phyloP scores from a whole-genome alignment of 1,284 basidiomycete species.

The Tremellales sp. region DNA sequence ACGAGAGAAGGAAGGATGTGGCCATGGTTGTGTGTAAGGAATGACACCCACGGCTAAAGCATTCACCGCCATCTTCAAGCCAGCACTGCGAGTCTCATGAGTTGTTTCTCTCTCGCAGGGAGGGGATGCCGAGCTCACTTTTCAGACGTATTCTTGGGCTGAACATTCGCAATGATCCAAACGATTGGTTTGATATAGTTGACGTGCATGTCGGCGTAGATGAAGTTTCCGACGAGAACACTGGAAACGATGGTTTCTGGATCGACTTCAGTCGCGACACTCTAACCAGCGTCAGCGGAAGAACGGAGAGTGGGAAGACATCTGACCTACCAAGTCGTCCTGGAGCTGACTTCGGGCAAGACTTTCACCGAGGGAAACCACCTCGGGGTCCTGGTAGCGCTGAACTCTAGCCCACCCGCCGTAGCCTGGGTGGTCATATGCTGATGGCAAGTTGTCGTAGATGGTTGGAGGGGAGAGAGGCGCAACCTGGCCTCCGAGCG shows the following conservation, averaged over 20 bases:
- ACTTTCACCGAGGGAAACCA: too few species aligned
- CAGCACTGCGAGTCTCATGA: conserved; percentile 17
- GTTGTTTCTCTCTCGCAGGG: not conserved
- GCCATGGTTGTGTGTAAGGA: not conserved
- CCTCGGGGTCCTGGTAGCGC: conserved; percentile 11
- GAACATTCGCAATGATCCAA: conserved; percentile 37
- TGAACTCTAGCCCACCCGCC: conserved; percentile 5
- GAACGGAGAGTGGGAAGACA: too few species aligned
- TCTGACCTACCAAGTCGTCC: conserved; percentile 4
- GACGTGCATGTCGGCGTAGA: conserved; percentile 21
- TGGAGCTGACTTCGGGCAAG: too few species aligned
- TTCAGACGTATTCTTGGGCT: conserved; percentile 30
- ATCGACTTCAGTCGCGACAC: too few species aligned
- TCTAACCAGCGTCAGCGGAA: too few species aligned
- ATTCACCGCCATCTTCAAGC: conserved; percentile 35
- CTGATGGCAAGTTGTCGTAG: not conserved
- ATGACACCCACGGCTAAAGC: conserved; percentile 29
- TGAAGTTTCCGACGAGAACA: conserved; percentile 26
- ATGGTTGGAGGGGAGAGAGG: not conserved
- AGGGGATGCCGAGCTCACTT: conserved; percentile 17
- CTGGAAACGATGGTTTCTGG: too few species aligned
- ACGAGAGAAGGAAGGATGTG: too few species aligned
- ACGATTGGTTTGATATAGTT: conserved; percentile 30
- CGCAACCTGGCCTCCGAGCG: too few species aligned
- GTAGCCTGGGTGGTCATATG: conserved; percentile 7